phyloP scores from a whole-genome alignment of 257 asterid genomes.

The Thymus mandschuricus region DNA sequence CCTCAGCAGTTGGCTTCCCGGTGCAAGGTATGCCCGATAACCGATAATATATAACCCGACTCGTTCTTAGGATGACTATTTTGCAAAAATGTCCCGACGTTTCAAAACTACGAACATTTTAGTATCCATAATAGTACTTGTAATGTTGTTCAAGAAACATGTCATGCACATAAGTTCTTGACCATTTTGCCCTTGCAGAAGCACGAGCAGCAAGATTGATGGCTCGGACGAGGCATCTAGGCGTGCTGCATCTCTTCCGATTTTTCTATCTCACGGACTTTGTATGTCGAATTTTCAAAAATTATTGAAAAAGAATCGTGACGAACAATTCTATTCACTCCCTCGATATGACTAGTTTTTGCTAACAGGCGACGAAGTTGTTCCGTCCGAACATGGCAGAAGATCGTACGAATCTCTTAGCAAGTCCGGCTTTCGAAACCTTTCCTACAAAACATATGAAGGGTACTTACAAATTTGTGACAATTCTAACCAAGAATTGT shows the following conservation, averaged over 20 bases:
- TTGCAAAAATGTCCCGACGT: too few relatives aligned
- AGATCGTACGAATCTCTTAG: slow-evolving; percentile 64
- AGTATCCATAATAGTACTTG: too few relatives aligned
- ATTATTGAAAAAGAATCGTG: not conserved
- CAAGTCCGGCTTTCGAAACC: slow-evolving; percentile 74
- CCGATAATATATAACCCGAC: too few relatives aligned
- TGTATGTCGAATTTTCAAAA: slow-evolving; percentile 48
- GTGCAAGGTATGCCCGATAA: slow-evolving; percentile 60
- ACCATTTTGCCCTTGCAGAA: slow-evolving; percentile 50
- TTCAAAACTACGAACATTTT: too few relatives aligned
- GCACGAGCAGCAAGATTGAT: slow-evolving; percentile 64
- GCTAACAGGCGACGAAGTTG: slow-evolving; percentile 75
- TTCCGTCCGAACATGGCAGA: slow-evolving; percentile 76
- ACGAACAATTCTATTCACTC: not conserved
- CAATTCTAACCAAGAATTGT: not conserved
- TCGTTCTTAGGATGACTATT: too few relatives aligned
- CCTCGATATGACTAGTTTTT: slow-evolving; percentile 18
- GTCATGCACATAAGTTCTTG: not conserved
- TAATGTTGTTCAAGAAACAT: not conserved
- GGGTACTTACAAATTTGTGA: slow-evolving; percentile 47
- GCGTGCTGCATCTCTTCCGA: slow-evolving; percentile 89
- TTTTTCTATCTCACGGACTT: slow-evolving; percentile 81
- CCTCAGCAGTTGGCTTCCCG: slow-evolving; percentile 97
- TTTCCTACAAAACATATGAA: slow-evolving; percentile 65
- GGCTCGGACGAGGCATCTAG: slow-evolving; percentile 79